Percentiles rank a stretch among this genome's conserved stretches.
Conservation (phyloP, 2,329 filamentous ascomycete species). For the Apiospora phragmitis region DNA sequence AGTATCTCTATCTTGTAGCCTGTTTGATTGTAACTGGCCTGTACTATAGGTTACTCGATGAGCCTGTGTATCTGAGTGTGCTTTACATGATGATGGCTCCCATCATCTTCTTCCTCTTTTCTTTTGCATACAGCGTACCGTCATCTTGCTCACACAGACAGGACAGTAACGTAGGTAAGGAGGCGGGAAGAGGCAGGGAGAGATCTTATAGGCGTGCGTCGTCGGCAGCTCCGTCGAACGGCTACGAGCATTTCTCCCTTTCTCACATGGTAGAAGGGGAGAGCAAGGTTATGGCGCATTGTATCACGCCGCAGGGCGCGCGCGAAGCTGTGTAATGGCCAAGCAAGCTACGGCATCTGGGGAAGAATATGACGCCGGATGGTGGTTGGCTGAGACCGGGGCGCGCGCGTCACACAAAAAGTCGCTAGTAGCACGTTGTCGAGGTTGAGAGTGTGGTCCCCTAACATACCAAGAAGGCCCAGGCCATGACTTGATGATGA, state of each 20-base stretch:
- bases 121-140: neutral
- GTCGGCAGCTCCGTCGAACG: conserved; percentile 5
- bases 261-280: neutral
- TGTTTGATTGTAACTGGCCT: too few relatives aligned
- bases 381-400: neutral
- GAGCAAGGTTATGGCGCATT: neutral
- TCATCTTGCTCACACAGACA: too few relatives aligned
- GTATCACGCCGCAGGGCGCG: neutral
- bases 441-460: neutral
- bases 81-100: too few relatives aligned
- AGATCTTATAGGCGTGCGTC: neutral
- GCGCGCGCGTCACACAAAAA: neutral
- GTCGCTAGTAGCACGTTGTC: neutral
- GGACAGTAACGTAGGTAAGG: neutral
- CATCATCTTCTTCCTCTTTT: too few relatives aligned
- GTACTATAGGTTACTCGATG: too few relatives aligned
- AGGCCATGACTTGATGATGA: neutral
- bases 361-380: neutral
- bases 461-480: neutral
- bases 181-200: neutral
- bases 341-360: neutral
- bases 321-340: neutral
- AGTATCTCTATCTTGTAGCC: too few relatives aligned
- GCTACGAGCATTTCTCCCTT: neutral
- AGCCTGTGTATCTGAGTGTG: too few relatives aligned